Conservation (phyloP, 2,329 filamentous ascomycete species). For the Ascochyta rabiei region DNA sequence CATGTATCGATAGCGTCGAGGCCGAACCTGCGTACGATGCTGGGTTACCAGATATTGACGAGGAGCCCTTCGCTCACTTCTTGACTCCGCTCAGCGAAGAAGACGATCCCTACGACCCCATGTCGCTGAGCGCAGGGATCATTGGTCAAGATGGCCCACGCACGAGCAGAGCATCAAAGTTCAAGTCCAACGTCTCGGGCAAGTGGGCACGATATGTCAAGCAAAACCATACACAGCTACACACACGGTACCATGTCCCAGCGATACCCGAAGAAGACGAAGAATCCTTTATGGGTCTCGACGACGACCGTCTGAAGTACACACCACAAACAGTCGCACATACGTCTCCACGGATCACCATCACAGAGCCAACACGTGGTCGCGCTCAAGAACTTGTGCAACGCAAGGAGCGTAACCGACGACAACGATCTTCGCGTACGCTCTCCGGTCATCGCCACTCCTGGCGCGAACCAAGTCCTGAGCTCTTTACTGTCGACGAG, state of each 20-base stretch:
- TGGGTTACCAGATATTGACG: constrained; percentile 49
- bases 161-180: constrained; percentile 44
- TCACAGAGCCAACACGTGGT: constrained; percentile 44
- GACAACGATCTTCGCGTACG: constrained; percentile 42
- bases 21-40: constrained; percentile 20
- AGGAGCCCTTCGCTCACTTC: constrained; percentile 53
- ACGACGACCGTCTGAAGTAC: constrained; percentile 43
- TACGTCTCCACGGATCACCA: constrained; percentile 33
- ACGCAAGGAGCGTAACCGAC: constrained; percentile 38
- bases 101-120: constrained; percentile 47
- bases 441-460: constrained; percentile 50
- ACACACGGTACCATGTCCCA: constrained; percentile 40
- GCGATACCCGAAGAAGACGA: constrained; percentile 42
- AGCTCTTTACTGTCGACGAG: constrained; percentile 51
- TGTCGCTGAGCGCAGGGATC: constrained; percentile 50
- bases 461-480: constrained; percentile 50
- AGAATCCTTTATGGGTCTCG: constrained; percentile 46
- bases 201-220: constrained; percentile 51
- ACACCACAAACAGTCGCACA: constrained; percentile 38
- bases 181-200: constrained; percentile 47
- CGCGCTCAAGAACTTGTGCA: constrained; percentile 46
- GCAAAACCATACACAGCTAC: constrained; percentile 41
- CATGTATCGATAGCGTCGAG: constrained; percentile 39
- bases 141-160: constrained; percentile 36
- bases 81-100: constrained; percentile 50